Conservation (phyloP, 2,329 filamentous ascomycete species). For the Beauveria asiatica region DNA sequence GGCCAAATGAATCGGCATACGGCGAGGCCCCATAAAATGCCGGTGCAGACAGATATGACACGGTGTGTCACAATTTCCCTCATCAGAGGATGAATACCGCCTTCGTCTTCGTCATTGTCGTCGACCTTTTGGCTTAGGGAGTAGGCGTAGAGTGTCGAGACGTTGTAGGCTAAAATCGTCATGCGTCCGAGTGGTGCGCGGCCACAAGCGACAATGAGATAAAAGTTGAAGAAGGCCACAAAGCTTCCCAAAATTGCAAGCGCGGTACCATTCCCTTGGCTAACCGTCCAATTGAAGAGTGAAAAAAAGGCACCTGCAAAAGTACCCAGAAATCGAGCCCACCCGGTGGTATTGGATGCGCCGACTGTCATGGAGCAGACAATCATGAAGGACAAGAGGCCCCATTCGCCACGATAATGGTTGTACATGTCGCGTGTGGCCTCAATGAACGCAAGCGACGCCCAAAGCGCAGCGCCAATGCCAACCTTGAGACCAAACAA, state of each 20-base stretch:
- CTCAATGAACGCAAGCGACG: conserved; percentile 70
- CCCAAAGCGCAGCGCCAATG: conserved; percentile 74
- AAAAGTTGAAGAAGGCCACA: conserved; percentile 71
- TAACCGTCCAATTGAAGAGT: conserved; percentile 65
- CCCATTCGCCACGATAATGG: conserved; percentile 88
- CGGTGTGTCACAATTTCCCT: conserved; percentile 76
- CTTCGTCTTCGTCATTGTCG: conserved; percentile 71
- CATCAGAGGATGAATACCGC: conserved; percentile 70
- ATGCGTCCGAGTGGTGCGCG: conserved; percentile 83
- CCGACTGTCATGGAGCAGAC: conserved; percentile 94
- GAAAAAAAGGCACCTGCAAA: conserved; percentile 67
- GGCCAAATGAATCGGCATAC: conserved; percentile 83
- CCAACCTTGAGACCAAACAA: conserved; percentile 83
- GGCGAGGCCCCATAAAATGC: conserved; percentile 80
- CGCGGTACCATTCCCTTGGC: conserved; percentile 59
- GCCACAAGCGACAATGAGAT: conserved; percentile 69
- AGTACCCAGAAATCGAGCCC: conserved; percentile 74
- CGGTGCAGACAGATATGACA: conserved; percentile 70
- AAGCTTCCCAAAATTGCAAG: conserved; percentile 71
- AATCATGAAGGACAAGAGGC: conserved; percentile 89
- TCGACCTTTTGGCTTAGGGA: conserved; percentile 67
- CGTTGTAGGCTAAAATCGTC: conserved; percentile 86
- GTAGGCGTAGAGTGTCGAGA: conserved; percentile 85
- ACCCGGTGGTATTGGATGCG: conserved; percentile 80
- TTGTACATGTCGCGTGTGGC: conserved; percentile 66